These are phyloP conservation scores for Albugo laibachii DNA, from an alignment of 352 stramenopile species.

Conservation along the genomic window DNA sequence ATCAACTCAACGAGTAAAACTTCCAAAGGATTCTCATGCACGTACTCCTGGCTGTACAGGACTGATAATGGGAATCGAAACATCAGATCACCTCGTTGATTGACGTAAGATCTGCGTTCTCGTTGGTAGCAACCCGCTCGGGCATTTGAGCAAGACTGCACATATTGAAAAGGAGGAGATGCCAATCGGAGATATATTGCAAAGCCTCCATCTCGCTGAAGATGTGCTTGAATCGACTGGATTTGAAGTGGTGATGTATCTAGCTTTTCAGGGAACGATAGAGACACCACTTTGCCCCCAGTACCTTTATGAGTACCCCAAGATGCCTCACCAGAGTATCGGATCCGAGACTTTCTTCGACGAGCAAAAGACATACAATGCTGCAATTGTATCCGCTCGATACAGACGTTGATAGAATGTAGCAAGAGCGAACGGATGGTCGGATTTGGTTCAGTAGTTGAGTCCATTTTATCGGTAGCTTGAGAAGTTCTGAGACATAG, in stretches of 20 bases:
- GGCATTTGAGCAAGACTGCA: slow-evolving; percentile 21
- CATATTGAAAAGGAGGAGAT: slow-evolving; percentile 26
- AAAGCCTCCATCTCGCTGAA: slow-evolving; percentile 40
- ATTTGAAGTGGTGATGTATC: slow-evolving; percentile 66
- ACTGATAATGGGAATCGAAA: slow-evolving; percentile 61
- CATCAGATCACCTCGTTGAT: slow-evolving; percentile 45
- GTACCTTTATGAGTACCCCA: slow-evolving; percentile 27
- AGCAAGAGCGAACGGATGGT: slow-evolving; percentile 47
- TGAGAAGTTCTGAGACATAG: no score
- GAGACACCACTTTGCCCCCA: slow-evolving; percentile 62
- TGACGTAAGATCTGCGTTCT: slow-evolving; percentile 53
- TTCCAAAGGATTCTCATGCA: slow-evolving; percentile 68
- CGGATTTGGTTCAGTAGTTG: no score
- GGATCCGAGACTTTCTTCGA: slow-evolving; percentile 58
- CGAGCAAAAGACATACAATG: slow-evolving; percentile 78
- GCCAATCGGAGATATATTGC: no score
- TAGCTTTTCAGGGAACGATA: slow-evolving; percentile 74
- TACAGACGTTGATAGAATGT: slow-evolving; percentile 69
- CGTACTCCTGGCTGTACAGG: slow-evolving; percentile 29
- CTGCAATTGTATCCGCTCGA: slow-evolving; percentile 66
- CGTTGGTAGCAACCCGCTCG: slow-evolving; percentile 33
- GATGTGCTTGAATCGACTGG: slow-evolving; percentile 51
- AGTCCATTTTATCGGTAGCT: no score
- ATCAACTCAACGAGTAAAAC: slow-evolving; percentile 78
- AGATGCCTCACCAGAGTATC: slow-evolving; percentile 59